phyloP scores from a whole-genome alignment of 2,329 filamentous ascomycete species.

The Raffaelea deltoideospora region DNA sequence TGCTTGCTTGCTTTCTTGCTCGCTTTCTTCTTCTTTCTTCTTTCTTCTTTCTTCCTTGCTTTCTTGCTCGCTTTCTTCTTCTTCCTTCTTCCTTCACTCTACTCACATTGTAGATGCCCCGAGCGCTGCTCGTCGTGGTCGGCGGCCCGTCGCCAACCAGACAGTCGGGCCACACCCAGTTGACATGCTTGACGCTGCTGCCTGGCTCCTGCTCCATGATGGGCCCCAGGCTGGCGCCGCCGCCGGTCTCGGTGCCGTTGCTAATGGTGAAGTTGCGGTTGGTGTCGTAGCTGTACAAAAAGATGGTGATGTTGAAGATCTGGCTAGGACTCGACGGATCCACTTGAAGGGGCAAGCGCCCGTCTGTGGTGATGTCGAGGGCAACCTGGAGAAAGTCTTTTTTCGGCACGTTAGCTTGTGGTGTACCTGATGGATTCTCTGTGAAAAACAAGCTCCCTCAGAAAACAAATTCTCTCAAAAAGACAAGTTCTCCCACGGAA shows the following conservation, averaged over 20 bases:
- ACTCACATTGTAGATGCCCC: slow-evolving; percentile 46
- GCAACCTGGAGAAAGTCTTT: slow-evolving; percentile 45
- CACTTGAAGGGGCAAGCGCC: slow-evolving; percentile 40
- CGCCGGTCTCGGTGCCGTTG: slow-evolving; percentile 42
- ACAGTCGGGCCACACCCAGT: slow-evolving; percentile 58
- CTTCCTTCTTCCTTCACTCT: too few species aligned
- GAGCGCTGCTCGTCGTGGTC: slow-evolving; percentile 27
- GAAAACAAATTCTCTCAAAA: not conserved
- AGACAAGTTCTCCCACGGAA: not conserved
- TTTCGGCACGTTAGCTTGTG: too few species aligned
- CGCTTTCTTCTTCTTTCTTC: too few species aligned
- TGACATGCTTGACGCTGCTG: slow-evolving; percentile 59
- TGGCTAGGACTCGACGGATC: slow-evolving; percentile 35
- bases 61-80: too few species aligned
- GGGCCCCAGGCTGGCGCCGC: slow-evolving; percentile 42
- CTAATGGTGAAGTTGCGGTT: slow-evolving; percentile 53
- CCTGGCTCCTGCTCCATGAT: slow-evolving; percentile 49
- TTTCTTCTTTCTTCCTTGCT: too few species aligned
- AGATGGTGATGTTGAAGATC: slow-evolving; percentile 51
- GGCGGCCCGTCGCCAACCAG: slow-evolving; percentile 44
- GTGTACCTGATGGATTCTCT: too few species aligned
- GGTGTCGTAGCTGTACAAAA: slow-evolving; percentile 48
- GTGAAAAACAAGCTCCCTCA: too few species aligned
- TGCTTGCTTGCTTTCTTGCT: too few species aligned
- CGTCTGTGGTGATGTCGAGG: slow-evolving; percentile 51